Percentiles rank a stretch among this genome's conserved stretches.
Conservation (phyloP, 2,329 filamentous ascomycete genomes). For the Diplocarpon rosae region DNA sequence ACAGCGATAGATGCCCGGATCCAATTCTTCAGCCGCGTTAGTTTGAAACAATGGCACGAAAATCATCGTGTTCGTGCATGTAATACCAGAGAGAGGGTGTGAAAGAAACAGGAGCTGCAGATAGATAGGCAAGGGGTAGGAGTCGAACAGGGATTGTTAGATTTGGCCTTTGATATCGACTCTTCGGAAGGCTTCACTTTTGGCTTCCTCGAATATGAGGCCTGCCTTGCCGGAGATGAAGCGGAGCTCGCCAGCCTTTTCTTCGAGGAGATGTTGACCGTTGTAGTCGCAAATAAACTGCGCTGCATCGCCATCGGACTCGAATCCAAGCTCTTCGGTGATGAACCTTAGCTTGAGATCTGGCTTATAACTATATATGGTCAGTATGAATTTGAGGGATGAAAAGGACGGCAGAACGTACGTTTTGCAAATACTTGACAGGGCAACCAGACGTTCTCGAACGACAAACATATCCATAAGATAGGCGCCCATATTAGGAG, state of each 20-base stretch:
- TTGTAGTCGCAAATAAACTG: conserved; percentile 80
- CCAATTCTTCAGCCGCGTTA: conserved; percentile 7
- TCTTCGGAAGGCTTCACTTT: conserved; percentile 63
- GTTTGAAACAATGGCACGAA: conserved; percentile 8
- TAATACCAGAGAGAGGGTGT: conserved; percentile 10
- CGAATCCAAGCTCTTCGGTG: conserved; percentile 91
- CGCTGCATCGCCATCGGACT: conserved; percentile 79
- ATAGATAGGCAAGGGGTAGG: conserved; percentile 14
- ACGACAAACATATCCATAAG: conserved; percentile 99
- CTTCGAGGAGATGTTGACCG: conserved; percentile 65
- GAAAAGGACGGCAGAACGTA: conserved; percentile 40
- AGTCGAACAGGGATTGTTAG: conserved; percentile 29
- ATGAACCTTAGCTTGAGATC: conserved; percentile 83
- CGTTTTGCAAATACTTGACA: conserved; percentile 92
- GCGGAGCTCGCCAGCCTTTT: conserved; percentile 61
- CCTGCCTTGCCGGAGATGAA: conserved; percentile 67
- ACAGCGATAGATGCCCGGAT: background rate
- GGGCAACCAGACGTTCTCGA: conserved; percentile 79
- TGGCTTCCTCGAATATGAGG: conserved; percentile 61
- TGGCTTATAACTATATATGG: conserved; percentile 67
- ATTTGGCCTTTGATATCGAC: conserved; percentile 98
- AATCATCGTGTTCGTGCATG: conserved; percentile 4
- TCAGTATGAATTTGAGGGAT: conserved; percentile 33
- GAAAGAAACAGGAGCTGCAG: conserved; percentile 13
- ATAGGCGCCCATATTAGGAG: conserved; percentile 94